phyloP scores from a whole-genome alignment of 495 filamentous ascomycete genomes.

The Xylaria venustula region DNA sequence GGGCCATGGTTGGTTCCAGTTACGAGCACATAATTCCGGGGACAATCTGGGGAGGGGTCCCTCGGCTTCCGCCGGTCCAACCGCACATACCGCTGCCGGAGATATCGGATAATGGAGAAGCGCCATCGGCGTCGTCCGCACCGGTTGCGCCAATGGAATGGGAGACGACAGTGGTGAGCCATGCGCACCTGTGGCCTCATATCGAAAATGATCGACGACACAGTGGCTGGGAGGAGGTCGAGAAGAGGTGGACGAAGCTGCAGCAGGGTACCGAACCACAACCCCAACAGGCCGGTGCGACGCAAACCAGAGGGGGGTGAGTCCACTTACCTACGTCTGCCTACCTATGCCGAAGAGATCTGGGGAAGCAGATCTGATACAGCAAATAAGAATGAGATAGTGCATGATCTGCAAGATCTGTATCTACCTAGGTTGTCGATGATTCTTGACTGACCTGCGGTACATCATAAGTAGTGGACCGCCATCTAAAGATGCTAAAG shows the following conservation, averaged over 20 bases:
- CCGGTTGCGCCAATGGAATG: slow-evolving; percentile 13
- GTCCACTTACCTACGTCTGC: not conserved
- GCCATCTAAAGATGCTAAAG: slow-evolving; percentile 10
- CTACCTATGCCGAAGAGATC: not conserved
- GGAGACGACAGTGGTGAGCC: slow-evolving; percentile 22
- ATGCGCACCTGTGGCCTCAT: slow-evolving; percentile 12
- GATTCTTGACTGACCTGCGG: not conserved
- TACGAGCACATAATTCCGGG: slow-evolving; percentile 1
- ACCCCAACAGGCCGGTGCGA: not conserved
- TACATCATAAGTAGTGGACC: slow-evolving; percentile 11
- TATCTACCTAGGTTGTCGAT: too few species aligned
- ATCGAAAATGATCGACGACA: slow-evolving; percentile 22
- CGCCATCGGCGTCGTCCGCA: not conserved
- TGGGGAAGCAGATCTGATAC: not conserved
- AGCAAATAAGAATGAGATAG: too few species aligned
- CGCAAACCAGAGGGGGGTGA: not conserved
- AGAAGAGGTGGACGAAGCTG: slow-evolving; percentile 19
- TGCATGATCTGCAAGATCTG: too few species aligned
- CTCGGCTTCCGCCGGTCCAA: not conserved
- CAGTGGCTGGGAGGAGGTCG: slow-evolving; percentile 29
- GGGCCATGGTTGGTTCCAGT: not conserved
- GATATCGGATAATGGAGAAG: not conserved
- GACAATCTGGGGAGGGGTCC: not conserved
- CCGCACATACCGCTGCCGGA: not conserved
- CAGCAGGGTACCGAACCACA: not conserved